Percentiles rank a stretch among this genome's conserved stretches.
Evolutionary conservation across 352 stramenopile species (phyloP).

Genomic region (Pythium guiyangense): DNA sequence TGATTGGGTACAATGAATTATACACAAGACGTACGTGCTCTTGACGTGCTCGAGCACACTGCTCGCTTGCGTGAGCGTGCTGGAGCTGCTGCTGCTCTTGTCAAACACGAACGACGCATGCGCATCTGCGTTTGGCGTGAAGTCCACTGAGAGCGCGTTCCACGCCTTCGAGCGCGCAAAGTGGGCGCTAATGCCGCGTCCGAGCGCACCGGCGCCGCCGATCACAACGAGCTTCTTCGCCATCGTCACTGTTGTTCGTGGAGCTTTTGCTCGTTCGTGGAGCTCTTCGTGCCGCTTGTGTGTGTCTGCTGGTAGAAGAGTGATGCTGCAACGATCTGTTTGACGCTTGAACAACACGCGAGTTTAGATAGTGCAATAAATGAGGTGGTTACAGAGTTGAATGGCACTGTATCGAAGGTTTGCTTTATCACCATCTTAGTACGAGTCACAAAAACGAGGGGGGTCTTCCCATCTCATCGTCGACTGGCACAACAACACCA

Average conservation of each 20-base stretch:
- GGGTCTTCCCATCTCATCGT: constrained; percentile 1
- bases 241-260: constrained; percentile 4
- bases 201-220: constrained; percentile 68
- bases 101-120: constrained; percentile 44
- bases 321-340: too few relatives aligned
- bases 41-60: constrained; percentile 50
- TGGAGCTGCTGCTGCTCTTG: constrained; percentile 14
- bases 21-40: constrained; percentile 23
- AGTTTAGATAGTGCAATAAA: too few relatives aligned
- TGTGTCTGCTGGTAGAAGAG: too few relatives aligned
- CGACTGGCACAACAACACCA: too few relatives aligned
- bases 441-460: background rate
- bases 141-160: constrained; percentile 70
- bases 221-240: constrained; percentile 72
- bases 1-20: background rate
- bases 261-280: too few relatives aligned
- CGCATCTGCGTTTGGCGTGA: constrained; percentile 53
- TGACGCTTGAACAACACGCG: too few relatives aligned
- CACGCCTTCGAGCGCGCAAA: constrained; percentile 56
- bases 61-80: constrained; percentile 49
- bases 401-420: background rate
- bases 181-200: constrained; percentile 52
- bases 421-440: background rate
- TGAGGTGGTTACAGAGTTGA: background rate
- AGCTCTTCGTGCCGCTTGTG: too few relatives aligned